Percentiles rank a stretch among this genome's conserved stretches.
Conservation (phyloP, 2,329 filamentous ascomycete species). For the Beauveria caledonica region DNA sequence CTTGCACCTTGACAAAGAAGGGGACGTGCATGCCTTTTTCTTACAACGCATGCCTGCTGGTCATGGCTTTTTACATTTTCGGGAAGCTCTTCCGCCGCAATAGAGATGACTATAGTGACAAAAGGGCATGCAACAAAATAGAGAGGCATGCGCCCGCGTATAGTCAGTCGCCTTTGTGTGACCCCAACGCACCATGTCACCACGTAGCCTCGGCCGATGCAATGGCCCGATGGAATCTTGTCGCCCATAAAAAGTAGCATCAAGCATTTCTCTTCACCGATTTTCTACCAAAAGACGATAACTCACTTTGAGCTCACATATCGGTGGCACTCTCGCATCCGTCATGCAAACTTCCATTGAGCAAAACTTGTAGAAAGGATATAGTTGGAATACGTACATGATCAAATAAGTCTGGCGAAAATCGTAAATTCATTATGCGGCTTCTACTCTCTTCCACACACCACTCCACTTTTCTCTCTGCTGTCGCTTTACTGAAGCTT, state of each 20-base stretch:
- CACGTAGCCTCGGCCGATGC: too few relatives aligned
- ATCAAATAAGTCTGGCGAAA: slow-evolving; percentile 2
- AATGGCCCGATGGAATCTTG: too few relatives aligned
- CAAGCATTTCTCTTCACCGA: too few relatives aligned
- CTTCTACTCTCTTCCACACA: background rate
- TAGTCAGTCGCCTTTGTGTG: background rate
- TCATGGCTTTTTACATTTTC: background rate
- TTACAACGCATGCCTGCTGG: background rate
- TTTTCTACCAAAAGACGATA: too few relatives aligned
- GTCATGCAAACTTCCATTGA: too few relatives aligned
- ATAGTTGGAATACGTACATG: slow-evolving; percentile 6
- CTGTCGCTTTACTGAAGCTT: slow-evolving; percentile 13
- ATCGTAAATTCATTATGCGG: slow-evolving; percentile 6
- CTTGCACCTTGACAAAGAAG: background rate
- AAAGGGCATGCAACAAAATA: background rate
- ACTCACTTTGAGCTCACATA: too few relatives aligned
- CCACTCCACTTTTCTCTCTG: background rate
- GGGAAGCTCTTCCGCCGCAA: background rate
- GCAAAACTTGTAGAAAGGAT: background rate
- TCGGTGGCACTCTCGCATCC: too few relatives aligned
- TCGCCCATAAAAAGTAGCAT: too few relatives aligned
- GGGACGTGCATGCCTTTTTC: background rate
- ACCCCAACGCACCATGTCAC: background rate
- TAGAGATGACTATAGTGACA: background rate
- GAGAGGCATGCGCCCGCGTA: background rate